Percentiles rank a stretch among this genome's conserved stretches.
phyloP scores from a whole-genome alignment of 306 rosid species.

The Pterocarpus santalinus region DNA sequence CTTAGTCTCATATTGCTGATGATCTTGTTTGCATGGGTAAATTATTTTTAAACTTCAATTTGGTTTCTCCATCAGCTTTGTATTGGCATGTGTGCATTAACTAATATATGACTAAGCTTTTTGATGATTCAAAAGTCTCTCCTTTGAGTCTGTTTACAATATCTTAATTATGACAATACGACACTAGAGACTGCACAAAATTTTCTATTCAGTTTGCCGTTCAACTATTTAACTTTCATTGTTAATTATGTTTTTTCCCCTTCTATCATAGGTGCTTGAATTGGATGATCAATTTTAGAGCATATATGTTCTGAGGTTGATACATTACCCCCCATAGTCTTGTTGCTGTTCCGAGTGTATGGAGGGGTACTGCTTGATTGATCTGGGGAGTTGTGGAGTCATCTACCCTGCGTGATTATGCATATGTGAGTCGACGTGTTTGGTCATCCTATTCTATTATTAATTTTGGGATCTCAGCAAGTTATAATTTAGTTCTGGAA shows the following conservation, averaged over 20 bases:
- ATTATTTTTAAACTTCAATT: constrained; percentile 18
- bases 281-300: constrained; percentile 39
- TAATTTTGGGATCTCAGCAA: constrained; percentile 39
- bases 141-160: neutral
- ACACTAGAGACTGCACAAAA: neutral
- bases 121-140: neutral
- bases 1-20: neutral
- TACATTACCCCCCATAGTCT: constrained; percentile 15
- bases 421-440: constrained; percentile 46
- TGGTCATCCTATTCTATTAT: constrained; percentile 51
- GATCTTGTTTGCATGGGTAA: neutral
- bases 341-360: constrained; percentile 14
- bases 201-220: neutral
- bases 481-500: constrained; percentile 52
- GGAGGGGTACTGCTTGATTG: constrained; percentile 46
- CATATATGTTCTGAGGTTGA: constrained; percentile 34
- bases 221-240: neutral
- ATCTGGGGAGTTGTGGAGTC: constrained; percentile 37
- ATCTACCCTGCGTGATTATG: constrained; percentile 36
- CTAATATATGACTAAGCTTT: neutral
- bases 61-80: neutral
- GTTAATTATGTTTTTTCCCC: constrained; percentile 17
- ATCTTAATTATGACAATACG: neutral
- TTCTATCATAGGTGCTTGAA: constrained; percentile 50
- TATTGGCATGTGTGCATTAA: neutral